Evolutionary conservation across 2,329 filamentous ascomycete species (phyloP).

Genomic region (Teratosphaeria nubilosa): DNA sequence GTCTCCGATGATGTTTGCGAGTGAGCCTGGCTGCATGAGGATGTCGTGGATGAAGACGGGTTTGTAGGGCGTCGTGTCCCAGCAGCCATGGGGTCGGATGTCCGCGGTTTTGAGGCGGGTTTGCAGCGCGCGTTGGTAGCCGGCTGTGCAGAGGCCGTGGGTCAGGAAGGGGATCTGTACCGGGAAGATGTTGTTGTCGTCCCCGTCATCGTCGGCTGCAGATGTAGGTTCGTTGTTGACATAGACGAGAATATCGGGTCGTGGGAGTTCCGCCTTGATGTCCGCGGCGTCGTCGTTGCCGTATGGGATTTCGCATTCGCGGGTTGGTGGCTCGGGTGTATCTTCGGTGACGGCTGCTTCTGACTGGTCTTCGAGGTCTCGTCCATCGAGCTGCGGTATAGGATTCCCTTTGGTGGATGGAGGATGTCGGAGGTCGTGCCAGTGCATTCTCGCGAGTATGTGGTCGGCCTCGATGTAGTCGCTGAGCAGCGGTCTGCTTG

Average conservation of each 20-base stretch:
- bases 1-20: slow-evolving; percentile 22
- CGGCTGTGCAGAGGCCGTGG: slow-evolving; percentile 9
- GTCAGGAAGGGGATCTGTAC: slow-evolving; percentile 6
- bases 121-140: slow-evolving; percentile 16
- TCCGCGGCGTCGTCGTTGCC: slow-evolving; percentile 5
- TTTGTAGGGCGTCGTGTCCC: slow-evolving; percentile 44
- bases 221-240: no score
- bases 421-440: background rate
- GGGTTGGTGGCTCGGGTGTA: background rate
- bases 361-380: background rate
- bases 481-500: background rate
- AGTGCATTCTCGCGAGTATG: background rate
- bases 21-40: slow-evolving; percentile 39
- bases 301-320: background rate
- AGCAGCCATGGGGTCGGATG: slow-evolving; percentile 41
- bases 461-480: background rate
- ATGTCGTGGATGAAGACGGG: slow-evolving; percentile 44
- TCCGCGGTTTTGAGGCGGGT: slow-evolving; percentile 15
- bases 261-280: background rate
- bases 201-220: background rate
- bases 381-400: background rate
- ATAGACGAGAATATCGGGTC: background rate
- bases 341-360: background rate
- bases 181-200: background rate
- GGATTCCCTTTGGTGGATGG: background rate